Evolutionary conservation across 257 asterid genomes (phyloP).

Genomic region (Plantago elongata): DNA sequence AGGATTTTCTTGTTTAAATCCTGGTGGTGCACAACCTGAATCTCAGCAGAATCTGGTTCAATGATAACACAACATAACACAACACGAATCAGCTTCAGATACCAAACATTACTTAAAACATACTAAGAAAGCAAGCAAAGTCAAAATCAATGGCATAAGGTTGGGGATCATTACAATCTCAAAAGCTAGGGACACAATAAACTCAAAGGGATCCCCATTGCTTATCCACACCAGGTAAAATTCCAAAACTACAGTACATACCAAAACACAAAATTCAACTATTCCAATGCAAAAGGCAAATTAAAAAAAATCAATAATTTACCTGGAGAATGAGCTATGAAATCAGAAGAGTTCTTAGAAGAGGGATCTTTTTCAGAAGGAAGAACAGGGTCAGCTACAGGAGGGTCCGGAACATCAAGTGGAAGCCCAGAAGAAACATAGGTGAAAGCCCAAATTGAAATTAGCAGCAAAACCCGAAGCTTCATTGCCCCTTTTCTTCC

Average conservation of each 20-base stretch:
- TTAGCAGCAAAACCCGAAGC: conserved; percentile 37
- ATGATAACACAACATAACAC: conserved; percentile 14
- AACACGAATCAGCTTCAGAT: conserved; percentile 14
- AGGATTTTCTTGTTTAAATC: conserved; percentile 73
- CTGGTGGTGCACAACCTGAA: conserved; percentile 64
- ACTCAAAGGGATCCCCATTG: conserved; percentile 14
- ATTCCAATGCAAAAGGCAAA: neutral
- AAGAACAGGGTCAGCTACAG: conserved; percentile 72
- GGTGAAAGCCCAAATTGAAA: conserved; percentile 46
- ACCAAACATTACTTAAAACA: neutral
- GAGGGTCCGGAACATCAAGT: conserved; percentile 65
- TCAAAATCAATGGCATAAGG: conserved; percentile 6
- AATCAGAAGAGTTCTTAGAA: conserved; percentile 50
- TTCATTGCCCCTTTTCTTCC: conserved; percentile 31
- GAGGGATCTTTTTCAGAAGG: conserved; percentile 77
- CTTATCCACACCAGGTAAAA: conserved; percentile 3
- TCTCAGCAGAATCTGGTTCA: conserved; percentile 44
- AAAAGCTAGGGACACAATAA: neutral
- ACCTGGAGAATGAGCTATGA: conserved; percentile 72
- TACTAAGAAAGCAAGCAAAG: neutral
- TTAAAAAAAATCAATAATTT: conserved; percentile 6
- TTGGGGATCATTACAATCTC: neutral
- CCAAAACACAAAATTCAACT: conserved; percentile 5
- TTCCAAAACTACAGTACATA: neutral
- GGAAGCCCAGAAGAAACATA: conserved; percentile 46